Evolutionary conservation across 768 basidiomycete species (phyloP).

Genomic region (Scleroderma citrinum): DNA sequence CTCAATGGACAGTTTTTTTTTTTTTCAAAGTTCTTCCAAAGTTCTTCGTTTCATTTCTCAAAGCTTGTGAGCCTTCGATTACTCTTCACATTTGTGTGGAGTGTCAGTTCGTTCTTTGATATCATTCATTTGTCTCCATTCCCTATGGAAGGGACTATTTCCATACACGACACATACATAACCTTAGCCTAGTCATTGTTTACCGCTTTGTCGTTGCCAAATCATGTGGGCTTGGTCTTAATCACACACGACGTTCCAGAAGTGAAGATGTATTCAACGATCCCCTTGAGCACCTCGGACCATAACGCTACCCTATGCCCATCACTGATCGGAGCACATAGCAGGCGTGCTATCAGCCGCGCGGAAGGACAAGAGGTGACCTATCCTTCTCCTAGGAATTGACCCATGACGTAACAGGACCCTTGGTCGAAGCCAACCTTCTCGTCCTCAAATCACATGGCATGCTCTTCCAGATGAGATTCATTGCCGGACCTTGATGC

Average conservation of each 20-base stretch:
- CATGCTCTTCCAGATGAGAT: not conserved
- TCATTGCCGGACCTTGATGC: too few relatives aligned
- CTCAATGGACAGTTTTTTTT: not conserved
- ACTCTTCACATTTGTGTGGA: not conserved
- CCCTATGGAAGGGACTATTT: not conserved
- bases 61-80: conserved; percentile 4
- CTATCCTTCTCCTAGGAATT: not conserved
- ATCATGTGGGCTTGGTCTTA: not conserved
- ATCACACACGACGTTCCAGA: not conserved
- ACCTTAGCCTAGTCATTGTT: not conserved
- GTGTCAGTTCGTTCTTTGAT: conserved; percentile 6
- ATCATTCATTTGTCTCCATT: conserved; percentile 7
- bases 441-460: not conserved
- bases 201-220: not conserved
- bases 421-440: not conserved
- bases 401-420: not conserved
- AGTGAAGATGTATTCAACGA: not conserved
- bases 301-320: not conserved
- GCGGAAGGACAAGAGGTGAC: not conserved
- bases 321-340: not conserved
- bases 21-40: conserved; percentile 2
- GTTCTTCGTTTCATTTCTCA: conserved; percentile 9
- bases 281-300: not conserved
- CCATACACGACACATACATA: not conserved
- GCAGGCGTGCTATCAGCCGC: not conserved